Evolutionary conservation across 352 stramenopile species (phyloP).

Genomic region (Phytophthora rubi): DNA sequence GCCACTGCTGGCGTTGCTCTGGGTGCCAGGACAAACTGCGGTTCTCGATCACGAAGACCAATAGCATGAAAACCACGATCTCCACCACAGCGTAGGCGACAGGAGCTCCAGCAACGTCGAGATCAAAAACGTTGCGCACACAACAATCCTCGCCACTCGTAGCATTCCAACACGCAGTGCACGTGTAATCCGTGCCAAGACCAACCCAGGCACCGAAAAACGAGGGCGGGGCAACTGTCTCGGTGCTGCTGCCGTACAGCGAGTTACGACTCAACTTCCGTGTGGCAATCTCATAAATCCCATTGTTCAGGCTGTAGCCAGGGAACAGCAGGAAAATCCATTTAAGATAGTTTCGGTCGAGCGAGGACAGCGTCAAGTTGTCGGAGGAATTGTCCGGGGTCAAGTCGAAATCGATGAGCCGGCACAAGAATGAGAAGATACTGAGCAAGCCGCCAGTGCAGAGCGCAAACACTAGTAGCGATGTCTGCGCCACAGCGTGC

Average conservation of each 20-base stretch:
- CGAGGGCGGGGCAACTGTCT: conserved; percentile 43
- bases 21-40: conserved; percentile 35
- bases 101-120: conserved; percentile 60
- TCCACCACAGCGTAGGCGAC: conserved; percentile 62
- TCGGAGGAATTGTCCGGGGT: conserved; percentile 25
- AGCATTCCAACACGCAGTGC: conserved; percentile 60
- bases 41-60: conserved; percentile 58
- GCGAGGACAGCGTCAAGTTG: conserved; percentile 58
- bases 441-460: conserved; percentile 66
- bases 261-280: conserved; percentile 68
- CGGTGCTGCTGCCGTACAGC: conserved; percentile 40
- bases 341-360: conserved; percentile 74
- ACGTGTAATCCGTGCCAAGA: conserved; percentile 49
- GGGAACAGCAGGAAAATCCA: conserved; percentile 81
- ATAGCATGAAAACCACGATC: conserved; percentile 50
- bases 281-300: conserved; percentile 74
- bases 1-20: conserved; percentile 14
- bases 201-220: conserved; percentile 65
- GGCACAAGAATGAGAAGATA: conserved; percentile 82
- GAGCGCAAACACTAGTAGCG: conserved; percentile 65
- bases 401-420: conserved; percentile 63
- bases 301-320: conserved; percentile 72
- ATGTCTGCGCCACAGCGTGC: conserved; percentile 69
- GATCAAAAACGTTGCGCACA: conserved; percentile 55
- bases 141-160: conserved; percentile 46